phyloP scores from a whole-genome alignment of 2,329 filamentous ascomycete species.

The Alternaria sp. region DNA sequence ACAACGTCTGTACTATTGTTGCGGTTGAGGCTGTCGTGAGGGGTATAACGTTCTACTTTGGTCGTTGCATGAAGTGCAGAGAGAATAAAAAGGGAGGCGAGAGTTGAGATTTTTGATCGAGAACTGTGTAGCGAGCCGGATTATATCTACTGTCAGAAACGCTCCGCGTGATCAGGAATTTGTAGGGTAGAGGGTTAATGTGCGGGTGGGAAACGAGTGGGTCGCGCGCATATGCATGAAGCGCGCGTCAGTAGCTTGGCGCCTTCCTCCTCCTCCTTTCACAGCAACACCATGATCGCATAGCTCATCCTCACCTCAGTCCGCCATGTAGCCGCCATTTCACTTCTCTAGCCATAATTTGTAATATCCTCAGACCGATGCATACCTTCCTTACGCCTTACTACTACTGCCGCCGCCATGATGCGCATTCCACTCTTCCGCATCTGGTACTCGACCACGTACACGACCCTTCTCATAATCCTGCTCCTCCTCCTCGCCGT shows the following conservation, averaged over 20 bases:
- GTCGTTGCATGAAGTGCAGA: neutral
- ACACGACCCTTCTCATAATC: constrained; percentile 77
- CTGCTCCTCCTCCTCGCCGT: constrained; percentile 77
- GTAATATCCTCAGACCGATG: constrained; percentile 35
- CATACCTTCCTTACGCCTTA: constrained; percentile 22
- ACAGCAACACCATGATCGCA: constrained; percentile 17
- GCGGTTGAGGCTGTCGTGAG: neutral
- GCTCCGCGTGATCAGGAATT: neutral
- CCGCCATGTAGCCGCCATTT: constrained; percentile 29
- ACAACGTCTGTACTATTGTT: neutral
- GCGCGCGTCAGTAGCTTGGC: constrained; percentile 27
- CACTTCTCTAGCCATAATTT: constrained; percentile 30
- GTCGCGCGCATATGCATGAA: constrained; percentile 21
- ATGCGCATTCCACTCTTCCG: constrained; percentile 70
- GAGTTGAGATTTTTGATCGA: neutral
- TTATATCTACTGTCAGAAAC: neutral
- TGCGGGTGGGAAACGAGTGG: constrained; percentile 17
- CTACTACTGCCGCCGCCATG: constrained; percentile 15
- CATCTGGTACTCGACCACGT: constrained; percentile 82
- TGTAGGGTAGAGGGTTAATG: neutral
- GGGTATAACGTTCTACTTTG: neutral
- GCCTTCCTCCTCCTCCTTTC: constrained; percentile 19
- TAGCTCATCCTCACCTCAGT: constrained; percentile 18
- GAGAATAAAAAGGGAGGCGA: neutral
- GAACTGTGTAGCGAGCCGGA: neutral